Evolutionary conservation across 306 rosid genomes (phyloP).

Genomic region (Crotalaria pallida): DNA sequence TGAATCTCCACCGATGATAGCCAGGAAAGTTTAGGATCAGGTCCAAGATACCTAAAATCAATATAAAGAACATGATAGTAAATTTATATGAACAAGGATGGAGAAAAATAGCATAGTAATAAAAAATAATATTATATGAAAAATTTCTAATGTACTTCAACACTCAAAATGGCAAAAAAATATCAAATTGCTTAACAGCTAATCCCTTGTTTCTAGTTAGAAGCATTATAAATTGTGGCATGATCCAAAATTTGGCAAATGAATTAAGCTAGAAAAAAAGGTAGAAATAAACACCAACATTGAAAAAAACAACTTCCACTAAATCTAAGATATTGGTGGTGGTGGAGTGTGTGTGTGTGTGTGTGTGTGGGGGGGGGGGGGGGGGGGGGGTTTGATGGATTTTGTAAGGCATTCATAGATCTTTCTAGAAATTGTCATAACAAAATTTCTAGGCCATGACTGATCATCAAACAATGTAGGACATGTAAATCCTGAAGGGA

Average conservation of each 20-base stretch:
- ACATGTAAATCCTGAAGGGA: slow-evolving; percentile 2
- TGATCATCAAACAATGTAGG: slow-evolving; percentile 1
- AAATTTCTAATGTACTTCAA: background rate
- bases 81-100: slow-evolving; percentile 11
- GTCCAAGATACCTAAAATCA: slow-evolving; percentile 77
- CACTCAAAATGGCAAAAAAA: background rate
- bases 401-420: background rate
- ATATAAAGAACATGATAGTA: slow-evolving; percentile 16
- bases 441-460: background rate
- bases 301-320: slow-evolving; percentile 1
- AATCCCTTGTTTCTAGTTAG: background rate
- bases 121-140: background rate
- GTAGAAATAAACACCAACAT: background rate
- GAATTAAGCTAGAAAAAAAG: background rate
- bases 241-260: slow-evolving; percentile 1
- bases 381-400: too few species aligned
- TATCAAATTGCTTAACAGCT: background rate
- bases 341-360: too few species aligned
- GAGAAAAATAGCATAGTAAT: background rate
- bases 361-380: too few species aligned
- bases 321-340: background rate
- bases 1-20: slow-evolving; percentile 76
- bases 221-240: background rate
- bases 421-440: background rate
- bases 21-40: slow-evolving; percentile 86